Percentiles rank a stretch among this genome's conserved stretches.
Conservation (phyloP, 2,329 filamentous ascomycete species). For the Rhinocladiella similis region DNA sequence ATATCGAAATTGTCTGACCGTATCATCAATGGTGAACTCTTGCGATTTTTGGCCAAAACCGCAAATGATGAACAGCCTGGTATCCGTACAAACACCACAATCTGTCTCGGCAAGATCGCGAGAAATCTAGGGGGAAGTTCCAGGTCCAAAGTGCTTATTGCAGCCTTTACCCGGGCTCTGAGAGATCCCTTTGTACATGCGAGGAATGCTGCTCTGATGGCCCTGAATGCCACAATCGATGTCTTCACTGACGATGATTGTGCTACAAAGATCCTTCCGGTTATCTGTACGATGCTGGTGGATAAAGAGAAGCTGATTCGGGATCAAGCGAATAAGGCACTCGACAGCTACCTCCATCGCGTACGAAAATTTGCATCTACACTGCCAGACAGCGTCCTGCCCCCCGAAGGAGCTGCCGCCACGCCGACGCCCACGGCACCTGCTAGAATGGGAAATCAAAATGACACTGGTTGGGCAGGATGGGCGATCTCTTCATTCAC, state of each 20-base stretch:
- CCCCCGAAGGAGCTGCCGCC: slow-evolving; percentile 59
- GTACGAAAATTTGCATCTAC: slow-evolving; percentile 74
- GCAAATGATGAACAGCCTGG: slow-evolving; percentile 97
- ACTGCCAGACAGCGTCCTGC: slow-evolving; percentile 79
- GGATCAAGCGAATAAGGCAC: slow-evolving; percentile 84
- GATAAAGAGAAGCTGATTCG: slow-evolving; percentile 95
- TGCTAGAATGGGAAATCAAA: slow-evolving; percentile 74
- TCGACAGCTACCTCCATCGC: slow-evolving; percentile 81
- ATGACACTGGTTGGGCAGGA: slow-evolving; percentile 78
- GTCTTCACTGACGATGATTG: slow-evolving; percentile 88
- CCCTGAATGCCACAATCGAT: slow-evolving; percentile 80
- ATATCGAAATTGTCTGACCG: slow-evolving; percentile 89
- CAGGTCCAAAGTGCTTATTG: slow-evolving; percentile 84
- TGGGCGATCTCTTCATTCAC: slow-evolving; percentile 99
- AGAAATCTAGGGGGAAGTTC: slow-evolving; percentile 76
- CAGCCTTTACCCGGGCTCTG: slow-evolving; percentile 85
- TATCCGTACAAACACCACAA: slow-evolving; percentile 96
- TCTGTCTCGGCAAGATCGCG: slow-evolving; percentile 94
- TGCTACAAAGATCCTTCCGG: slow-evolving; percentile 77
- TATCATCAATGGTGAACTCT: slow-evolving; percentile 86
- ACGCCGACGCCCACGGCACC: slow-evolving; percentile 42
- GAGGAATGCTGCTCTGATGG: slow-evolving; percentile 83
- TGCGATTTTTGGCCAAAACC: slow-evolving; percentile 89
- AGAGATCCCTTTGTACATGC: slow-evolving; percentile 95
- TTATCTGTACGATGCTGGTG: slow-evolving; percentile 78